Base-by-base conservation (phyloP, 2,329 filamentous ascomycete genomes). In the Epichloe coenophiala region DNA sequence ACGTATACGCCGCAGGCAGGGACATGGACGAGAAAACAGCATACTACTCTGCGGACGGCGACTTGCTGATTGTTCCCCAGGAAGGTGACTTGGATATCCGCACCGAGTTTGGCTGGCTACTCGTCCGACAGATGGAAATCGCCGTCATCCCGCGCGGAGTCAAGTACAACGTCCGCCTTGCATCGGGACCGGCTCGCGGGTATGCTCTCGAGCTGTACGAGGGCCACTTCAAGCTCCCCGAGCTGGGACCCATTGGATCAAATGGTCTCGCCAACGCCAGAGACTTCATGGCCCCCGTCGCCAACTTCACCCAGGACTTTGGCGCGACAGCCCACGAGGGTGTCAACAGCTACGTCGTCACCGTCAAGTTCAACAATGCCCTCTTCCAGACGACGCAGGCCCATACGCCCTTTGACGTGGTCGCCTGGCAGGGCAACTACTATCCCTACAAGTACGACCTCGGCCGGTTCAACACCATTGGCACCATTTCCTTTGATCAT, bases 11-110 rank as follows among this genome's bases (percentile, higher is more conserved):
- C 1, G 86, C 84, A 0, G 86, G 86, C 19, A 83, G 78, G 63
- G 81, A 83, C 61, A 95, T 95, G 89, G 73, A 74, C 46, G 68
- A 74, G 6, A n/a, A 77, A 78, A 74, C 83, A 47, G 87, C 87
- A 0, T 94, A 90, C 64, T 94, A 91, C 72, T 90, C 84, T 3
- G 84, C 88, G 0, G 86, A 91, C 61, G 86, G 86, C 12, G 86
- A 91, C 63, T 77, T 88, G 58, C 67, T 90, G 51, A 81, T 91
- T 54, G 84, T 91, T 13, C 75, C 84, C 2, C 86, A 91, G 62
- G 78, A 86, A 55, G 86, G 86, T 2, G 74, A 75, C 13, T 68
- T 91, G 39, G 84, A 90, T 60, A 84, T 91, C 54, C 78, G 83
- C 59, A 91, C 86, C 1, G 86, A 91, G 65, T 72, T 90, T 45